phyloP scores from a whole-genome alignment of 139 green algal genomes.

The Chlorella sp. region DNA sequence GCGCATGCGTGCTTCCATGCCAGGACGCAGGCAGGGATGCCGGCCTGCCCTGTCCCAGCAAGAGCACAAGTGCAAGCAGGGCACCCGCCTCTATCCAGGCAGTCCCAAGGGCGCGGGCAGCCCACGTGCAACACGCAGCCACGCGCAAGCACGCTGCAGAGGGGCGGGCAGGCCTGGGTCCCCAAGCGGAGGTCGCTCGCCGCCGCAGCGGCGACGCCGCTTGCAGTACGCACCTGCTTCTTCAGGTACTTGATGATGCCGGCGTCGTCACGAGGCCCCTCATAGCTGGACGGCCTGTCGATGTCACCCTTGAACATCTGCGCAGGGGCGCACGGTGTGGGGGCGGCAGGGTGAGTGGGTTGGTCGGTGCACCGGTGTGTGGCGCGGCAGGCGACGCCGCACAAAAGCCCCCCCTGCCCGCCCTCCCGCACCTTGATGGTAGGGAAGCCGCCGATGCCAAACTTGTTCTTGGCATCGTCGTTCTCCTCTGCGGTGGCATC shows the following conservation, averaged over 20 bases:
- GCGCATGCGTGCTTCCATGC: neutral
- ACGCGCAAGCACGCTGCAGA: no score
- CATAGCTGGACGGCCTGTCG: constrained; percentile 48
- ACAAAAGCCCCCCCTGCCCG: neutral
- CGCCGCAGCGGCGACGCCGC: no score
- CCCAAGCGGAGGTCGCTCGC: no score
- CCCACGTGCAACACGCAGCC: no score
- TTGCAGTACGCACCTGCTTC: constrained; percentile 25
- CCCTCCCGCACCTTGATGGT: constrained; percentile 51
- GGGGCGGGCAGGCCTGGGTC: no score
- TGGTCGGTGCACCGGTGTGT: no score
- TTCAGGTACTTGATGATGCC: constrained; percentile 63
- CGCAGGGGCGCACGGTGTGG: neutral
- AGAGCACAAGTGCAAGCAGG: no score
- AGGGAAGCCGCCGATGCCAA: constrained; percentile 59
- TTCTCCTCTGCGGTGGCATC: constrained; percentile 59
- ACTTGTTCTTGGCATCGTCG: constrained; percentile 52
- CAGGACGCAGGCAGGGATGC: neutral
- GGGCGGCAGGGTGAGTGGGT: neutral
- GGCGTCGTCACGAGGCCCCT: constrained; percentile 55
- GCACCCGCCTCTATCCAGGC: no score
- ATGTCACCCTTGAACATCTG: constrained; percentile 59
- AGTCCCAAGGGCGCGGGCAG: no score
- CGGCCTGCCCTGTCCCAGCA: neutral
- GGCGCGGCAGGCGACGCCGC: neutral